Conservation (phyloP, 768 basidiomycete species). For the Psilocybe subaeruginosa region DNA sequence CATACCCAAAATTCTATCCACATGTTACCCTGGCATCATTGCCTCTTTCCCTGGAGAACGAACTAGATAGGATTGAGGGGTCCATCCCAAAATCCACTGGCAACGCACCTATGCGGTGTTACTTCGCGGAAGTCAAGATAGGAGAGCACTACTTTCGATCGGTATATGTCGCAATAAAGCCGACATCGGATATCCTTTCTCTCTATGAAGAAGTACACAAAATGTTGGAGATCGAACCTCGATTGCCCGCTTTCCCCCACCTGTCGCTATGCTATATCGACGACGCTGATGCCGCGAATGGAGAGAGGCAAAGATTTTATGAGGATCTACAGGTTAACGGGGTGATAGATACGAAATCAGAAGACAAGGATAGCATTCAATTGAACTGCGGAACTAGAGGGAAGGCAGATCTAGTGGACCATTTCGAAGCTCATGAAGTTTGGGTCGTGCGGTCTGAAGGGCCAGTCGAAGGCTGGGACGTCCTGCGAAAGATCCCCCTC, state of each 20-base stretch:
- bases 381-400: conserved; percentile 34
- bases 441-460: conserved; percentile 67
- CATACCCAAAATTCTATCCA: conserved; percentile 66
- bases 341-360: conserved; percentile 26
- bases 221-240: conserved; percentile 38
- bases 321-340: conserved; percentile 41
- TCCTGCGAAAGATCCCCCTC: conserved; percentile 38
- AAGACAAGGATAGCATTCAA: conserved; percentile 23
- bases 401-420: conserved; percentile 37
- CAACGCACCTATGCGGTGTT: conserved; percentile 37
- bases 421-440: conserved; percentile 51
- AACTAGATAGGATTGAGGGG: conserved; percentile 26
- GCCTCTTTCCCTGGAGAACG: conserved; percentile 29
- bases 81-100: conserved; percentile 23
- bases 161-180: conserved; percentile 58
- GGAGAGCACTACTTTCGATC: conserved; percentile 74
- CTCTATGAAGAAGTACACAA: conserved; percentile 54
- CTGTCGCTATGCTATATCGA: conserved; percentile 75
- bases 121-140: conserved; percentile 57
- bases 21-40: conserved; percentile 70
- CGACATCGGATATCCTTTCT: conserved; percentile 43
- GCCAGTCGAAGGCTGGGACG: conserved; percentile 59
- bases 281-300: conserved; percentile 57
- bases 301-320: conserved; percentile 53
- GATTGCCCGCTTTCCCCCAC: conserved; percentile 69